phyloP scores from a whole-genome alignment of 208 protist species.

The Trypanosoma congolense region DNA sequence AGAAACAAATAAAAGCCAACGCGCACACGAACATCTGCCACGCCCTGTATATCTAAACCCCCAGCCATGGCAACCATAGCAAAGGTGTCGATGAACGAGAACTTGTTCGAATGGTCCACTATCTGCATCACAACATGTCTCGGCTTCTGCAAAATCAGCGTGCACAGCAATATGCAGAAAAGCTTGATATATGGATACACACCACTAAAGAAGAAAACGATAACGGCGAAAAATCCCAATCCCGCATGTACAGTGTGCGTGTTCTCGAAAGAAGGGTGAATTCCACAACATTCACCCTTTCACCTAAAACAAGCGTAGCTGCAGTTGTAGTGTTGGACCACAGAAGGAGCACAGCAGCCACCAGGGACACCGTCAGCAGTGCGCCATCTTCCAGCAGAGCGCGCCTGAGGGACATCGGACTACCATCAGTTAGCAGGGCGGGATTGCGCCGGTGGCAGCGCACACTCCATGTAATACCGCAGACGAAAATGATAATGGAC shows the following conservation, averaged over 20 bases:
- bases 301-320: conserved; percentile 23
- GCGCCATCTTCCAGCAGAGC: conserved; percentile 45
- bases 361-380: conserved; percentile 23
- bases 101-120: conserved; percentile 85
- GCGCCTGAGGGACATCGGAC: conserved; percentile 14
- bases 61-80: conserved; percentile 60
- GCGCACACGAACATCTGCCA: conserved; percentile 17
- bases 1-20: conserved; percentile 31
- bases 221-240: conserved; percentile 71
- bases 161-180: conserved; percentile 26
- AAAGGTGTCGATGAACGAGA: conserved; percentile 82
- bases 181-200: conserved; percentile 90
- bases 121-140: conserved; percentile 34
- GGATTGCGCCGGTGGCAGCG: neutral
- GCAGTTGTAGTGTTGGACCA: conserved; percentile 23
- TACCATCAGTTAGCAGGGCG: conserved; percentile 1
- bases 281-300: conserved; percentile 43
- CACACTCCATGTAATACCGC: neutral
- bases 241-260: conserved; percentile 82
- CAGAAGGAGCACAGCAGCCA: conserved; percentile 22
- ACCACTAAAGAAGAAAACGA: conserved; percentile 91
- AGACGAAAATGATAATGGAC: neutral
- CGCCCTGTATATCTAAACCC: conserved; percentile 44
- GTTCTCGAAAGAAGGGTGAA: conserved; percentile 85
- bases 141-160: conserved; percentile 27